Evolutionary conservation across 768 basidiomycete genomes (phyloP).

Genomic region (Albatrellus ellisii): DNA sequence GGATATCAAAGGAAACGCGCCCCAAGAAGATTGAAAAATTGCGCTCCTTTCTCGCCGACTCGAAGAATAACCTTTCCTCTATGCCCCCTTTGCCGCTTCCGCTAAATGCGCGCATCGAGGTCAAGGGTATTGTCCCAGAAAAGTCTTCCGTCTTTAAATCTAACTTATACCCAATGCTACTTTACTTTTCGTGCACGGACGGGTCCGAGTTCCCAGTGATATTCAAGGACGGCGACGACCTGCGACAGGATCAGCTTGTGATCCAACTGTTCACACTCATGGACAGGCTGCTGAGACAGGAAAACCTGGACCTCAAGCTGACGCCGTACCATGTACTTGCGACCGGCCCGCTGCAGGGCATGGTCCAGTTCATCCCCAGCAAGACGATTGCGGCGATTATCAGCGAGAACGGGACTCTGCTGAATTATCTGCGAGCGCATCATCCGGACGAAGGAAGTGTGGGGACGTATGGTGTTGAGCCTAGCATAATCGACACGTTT

Average conservation of each 20-base stretch:
- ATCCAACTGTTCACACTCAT: conserved; percentile 98
- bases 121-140: conserved; percentile 82
- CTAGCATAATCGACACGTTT: conserved; percentile 90
- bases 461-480: conserved; percentile 91
- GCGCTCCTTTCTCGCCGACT: conserved; percentile 70
- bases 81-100: conserved; percentile 81
- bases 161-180: conserved; percentile 81
- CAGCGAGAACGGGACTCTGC: conserved; percentile 76
- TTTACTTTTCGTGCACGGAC: conserved; percentile 81
- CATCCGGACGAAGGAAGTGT: conserved; percentile 93
- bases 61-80: conserved; percentile 70
- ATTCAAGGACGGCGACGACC: conserved; percentile 98
- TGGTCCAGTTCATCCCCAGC: conserved; percentile 93
- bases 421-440: conserved; percentile 78
- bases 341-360: conserved; percentile 83
- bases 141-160: conserved; percentile 97
- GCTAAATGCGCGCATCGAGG: conserved; percentile 73
- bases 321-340: conserved; percentile 90
- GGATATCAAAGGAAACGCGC: conserved; percentile 82
- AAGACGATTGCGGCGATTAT: conserved; percentile 93
- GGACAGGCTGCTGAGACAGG: conserved; percentile 86
- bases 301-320: conserved; percentile 87
- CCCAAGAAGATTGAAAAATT: conserved; percentile 98
- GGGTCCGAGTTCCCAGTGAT: conserved; percentile 87
- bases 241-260: conserved; percentile 96